Percentiles rank a stretch among this genome's conserved stretches.
Conservation (phyloP, 345 rosid genomes). For the Streptanthus diversifolius region DNA sequence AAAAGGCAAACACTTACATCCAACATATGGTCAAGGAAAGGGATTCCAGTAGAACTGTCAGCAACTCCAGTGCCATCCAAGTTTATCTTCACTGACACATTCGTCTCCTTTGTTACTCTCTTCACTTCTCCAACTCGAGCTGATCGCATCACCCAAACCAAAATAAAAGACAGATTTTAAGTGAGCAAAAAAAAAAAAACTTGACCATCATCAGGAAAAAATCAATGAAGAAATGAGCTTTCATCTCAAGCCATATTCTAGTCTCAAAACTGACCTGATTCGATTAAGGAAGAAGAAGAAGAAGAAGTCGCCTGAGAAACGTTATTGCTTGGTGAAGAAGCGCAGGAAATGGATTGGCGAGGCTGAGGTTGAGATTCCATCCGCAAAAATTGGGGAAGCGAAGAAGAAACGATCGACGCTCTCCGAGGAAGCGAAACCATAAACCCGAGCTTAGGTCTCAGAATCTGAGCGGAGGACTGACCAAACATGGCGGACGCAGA, state of each 20-base stretch:
- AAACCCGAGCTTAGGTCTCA: slow-evolving; percentile 5
- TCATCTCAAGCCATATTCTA: background rate
- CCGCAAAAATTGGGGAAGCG: slow-evolving; percentile 7
- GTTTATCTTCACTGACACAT: slow-evolving; percentile 68
- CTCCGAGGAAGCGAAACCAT: background rate
- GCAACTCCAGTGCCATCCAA: slow-evolving; percentile 83
- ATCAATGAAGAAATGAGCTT: background rate
- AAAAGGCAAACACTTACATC: slow-evolving; percentile 44
- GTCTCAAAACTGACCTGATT: background rate
- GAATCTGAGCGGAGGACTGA: slow-evolving; percentile 23
- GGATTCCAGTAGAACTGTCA: slow-evolving; percentile 71
- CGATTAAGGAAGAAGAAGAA: background rate
- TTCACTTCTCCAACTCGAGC: slow-evolving; percentile 73
- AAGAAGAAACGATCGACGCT: slow-evolving; percentile 2
- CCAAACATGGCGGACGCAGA: slow-evolving; percentile 17
- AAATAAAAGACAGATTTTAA: background rate
- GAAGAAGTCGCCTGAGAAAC: background rate
- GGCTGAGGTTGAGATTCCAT: slow-evolving; percentile 25
- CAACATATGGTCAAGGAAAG: slow-evolving; percentile 91
- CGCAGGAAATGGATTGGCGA: slow-evolving; percentile 18
- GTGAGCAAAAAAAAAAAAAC: background rate
- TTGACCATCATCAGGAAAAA: background rate
- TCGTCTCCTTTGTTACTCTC: slow-evolving; percentile 82
- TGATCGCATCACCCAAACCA: slow-evolving; percentile 1
- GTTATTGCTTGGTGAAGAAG: slow-evolving; percentile 3